Conservation (phyloP, 2,329 filamentous ascomycete genomes). For the Cladosporium velox region DNA sequence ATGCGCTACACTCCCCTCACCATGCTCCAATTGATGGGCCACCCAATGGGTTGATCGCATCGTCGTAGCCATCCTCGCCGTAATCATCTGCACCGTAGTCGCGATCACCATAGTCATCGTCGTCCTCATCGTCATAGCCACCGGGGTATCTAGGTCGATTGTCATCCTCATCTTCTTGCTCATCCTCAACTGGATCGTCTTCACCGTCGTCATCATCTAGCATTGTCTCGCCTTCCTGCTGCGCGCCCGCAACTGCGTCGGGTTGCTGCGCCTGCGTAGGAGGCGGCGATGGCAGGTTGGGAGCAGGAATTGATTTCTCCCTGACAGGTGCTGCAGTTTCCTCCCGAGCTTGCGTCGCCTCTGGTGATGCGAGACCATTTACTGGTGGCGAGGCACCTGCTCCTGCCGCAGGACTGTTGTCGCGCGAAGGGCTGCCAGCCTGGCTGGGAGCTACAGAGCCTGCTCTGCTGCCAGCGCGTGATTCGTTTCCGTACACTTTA, state of each 20-base stretch:
- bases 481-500: conserved; percentile 40
- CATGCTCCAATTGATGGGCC: conserved; percentile 15
- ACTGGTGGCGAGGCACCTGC: conserved; percentile 23
- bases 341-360: conserved; percentile 16
- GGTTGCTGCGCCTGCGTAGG: conserved; percentile 13
- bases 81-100: conserved; percentile 26
- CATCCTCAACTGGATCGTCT: conserved; percentile 23
- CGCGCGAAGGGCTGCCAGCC: conserved; percentile 12
- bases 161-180: conserved; percentile 23
- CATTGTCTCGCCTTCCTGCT: conserved; percentile 6
- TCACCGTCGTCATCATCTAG: neutral
- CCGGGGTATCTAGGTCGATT: conserved; percentile 15
- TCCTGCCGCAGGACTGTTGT: conserved; percentile 10
- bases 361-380: conserved; percentile 22
- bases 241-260: conserved; percentile 16
- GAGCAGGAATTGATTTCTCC: neutral
- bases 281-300: conserved; percentile 9
- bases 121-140: conserved; percentile 26
- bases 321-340: conserved; percentile 16
- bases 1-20: neutral
- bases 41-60: conserved; percentile 20
- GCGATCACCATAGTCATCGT: conserved; percentile 27
- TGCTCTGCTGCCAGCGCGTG: conserved; percentile 21
- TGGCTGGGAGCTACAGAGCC: conserved; percentile 21
- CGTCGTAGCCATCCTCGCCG: conserved; percentile 29